Percentiles rank a stretch among this genome's conserved stretches.
Evolutionary conservation across 768 basidiomycete species (phyloP).

Genomic region (Russula compacta): DNA sequence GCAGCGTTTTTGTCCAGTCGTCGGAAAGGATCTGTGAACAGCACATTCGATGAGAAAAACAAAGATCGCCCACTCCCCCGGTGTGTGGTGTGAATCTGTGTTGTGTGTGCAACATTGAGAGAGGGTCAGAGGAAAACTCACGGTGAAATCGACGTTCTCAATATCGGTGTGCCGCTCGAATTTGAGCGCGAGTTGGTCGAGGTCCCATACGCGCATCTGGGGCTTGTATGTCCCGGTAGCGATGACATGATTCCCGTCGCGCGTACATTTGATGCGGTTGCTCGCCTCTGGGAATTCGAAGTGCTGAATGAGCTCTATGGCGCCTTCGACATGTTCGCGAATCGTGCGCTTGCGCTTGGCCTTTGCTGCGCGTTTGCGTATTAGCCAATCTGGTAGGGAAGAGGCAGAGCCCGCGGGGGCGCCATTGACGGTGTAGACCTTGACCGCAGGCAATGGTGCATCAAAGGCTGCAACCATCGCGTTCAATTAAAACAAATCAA

Average conservation of each 20-base stretch:
- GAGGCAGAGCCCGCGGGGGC: slow-evolving; percentile 80
- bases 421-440: slow-evolving; percentile 95
- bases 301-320: slow-evolving; percentile 87
- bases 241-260: slow-evolving; percentile 86
- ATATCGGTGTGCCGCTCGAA: slow-evolving; percentile 94
- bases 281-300: slow-evolving; percentile 98
- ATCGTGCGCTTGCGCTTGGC: slow-evolving; percentile 53
- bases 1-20: slow-evolving; percentile 98
- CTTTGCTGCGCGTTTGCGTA: slow-evolving; percentile 54
- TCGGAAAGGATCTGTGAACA: slow-evolving; percentile 74
- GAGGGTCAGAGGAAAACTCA: slow-evolving; percentile 46
- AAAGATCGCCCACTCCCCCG: background rate
- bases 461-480: slow-evolving; percentile 25
- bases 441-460: slow-evolving; percentile 37
- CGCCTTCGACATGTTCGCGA: slow-evolving; percentile 71
- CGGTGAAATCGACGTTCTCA: slow-evolving; percentile 97
- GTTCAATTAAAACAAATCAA: no score
- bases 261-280: slow-evolving; percentile 81
- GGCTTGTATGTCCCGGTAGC: slow-evolving; percentile 98
- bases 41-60: background rate
- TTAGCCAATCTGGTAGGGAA: slow-evolving; percentile 92
- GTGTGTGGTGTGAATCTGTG: background rate
- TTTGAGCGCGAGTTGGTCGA: slow-evolving; percentile 86
- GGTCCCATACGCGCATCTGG: slow-evolving; percentile 91
- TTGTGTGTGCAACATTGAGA: background rate